A percentile compares a stretch with the other conserved stretches of the same genome.
Evolutionary conservation across 768 basidiomycete species (phyloP).

Genomic region (Psilocybe cubensis): DNA sequence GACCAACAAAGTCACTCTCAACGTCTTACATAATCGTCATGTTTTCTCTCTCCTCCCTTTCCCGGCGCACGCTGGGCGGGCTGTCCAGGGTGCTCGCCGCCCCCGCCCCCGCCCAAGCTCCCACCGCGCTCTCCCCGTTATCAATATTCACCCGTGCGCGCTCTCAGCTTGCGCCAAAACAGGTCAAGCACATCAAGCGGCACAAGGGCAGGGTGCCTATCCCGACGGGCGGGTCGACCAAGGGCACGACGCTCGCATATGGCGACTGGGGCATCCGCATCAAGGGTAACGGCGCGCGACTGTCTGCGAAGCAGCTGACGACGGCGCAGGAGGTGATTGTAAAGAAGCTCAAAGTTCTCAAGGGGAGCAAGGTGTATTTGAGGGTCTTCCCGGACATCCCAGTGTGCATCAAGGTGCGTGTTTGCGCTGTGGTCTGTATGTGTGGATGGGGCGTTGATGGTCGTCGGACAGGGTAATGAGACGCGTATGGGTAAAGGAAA

Average conservation of each 20-base stretch:
- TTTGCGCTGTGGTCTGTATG: too few relatives aligned
- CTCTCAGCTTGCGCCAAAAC: conserved; percentile 77
- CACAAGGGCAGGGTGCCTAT: conserved; percentile 91
- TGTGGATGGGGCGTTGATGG: too few relatives aligned
- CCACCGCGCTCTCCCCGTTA: conserved; percentile 34
- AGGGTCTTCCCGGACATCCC: conserved; percentile 97
- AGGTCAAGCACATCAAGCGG: conserved; percentile 83
- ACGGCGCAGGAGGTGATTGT: conserved; percentile 88
- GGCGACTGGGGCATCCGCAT: conserved; percentile 94
- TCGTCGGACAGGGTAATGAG: conserved; percentile 92
- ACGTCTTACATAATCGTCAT: conserved; percentile 34
- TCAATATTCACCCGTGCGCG: conserved; percentile 49
- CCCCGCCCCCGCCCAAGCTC: conserved; percentile 21
- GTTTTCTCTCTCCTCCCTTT: conserved; percentile 48
- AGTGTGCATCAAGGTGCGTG: conserved; percentile 89
- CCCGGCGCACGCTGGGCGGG: conserved; percentile 29
- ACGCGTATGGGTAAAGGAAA: conserved; percentile 99
- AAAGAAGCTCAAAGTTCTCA: conserved; percentile 87
- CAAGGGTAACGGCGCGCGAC: conserved; percentile 76
- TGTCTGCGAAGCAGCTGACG: conserved; percentile 89
- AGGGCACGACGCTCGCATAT: conserved; percentile 90
- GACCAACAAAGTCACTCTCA: not conserved
- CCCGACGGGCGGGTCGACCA: conserved; percentile 87
- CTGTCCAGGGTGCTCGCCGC: conserved; percentile 11
- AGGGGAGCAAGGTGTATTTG: conserved; percentile 85